Evolutionary conservation across 768 basidiomycete species (phyloP), one percentile per base, ranked within the genome.

Genomic region (Phanerochaete carnosa): DNA sequence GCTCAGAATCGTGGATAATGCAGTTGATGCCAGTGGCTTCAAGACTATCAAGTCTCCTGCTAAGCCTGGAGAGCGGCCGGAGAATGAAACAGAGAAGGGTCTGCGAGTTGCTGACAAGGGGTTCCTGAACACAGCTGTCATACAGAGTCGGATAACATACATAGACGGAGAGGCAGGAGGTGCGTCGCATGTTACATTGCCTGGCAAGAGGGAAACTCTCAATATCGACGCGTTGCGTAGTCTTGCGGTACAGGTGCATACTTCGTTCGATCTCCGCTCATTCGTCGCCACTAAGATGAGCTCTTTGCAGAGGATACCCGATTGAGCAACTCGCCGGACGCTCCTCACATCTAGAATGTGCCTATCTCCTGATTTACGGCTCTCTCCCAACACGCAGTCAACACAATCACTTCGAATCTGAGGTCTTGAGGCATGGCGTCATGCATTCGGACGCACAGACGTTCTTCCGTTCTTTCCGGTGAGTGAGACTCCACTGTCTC

Each of bases 281-380:
- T n/a, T n/a, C 29, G 23, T 45, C 45, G 51, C 55, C 25, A 11
- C 39, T 33, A 28, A 45, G 6, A 16, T 9, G 15, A 55, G 8
- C 25, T 39, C 65, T 16, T 57, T 53, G 43, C 68, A 90, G 93
- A 75, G 94, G 94, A 23, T 95, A 94, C 70, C 94, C 94, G 16
- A 95, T 96, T 65, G 94, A 96, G 69, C 90, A 95, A 68, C 86
- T 96, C 32, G 93, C 94, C 0, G 76, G 84, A 29, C 82, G 86
- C 58, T 93, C 90, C 0, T 85, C 82, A 1, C 93, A 93, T 75
- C 81, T 94, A 49, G 94, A 96, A 72, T 81, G 83, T 19, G 85
- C 92, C 7, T 95, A 95, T 72, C 85, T 96, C 25, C 85, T 96
- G 69, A 87, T 96, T 35, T 96, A 95, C 64, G 94, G 94, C 13